Evolutionary conservation across 1,284 basidiomycete genomes (phyloP), one percentile per base, ranked within the genome.

Genomic region (Boletus sp.): DNA sequence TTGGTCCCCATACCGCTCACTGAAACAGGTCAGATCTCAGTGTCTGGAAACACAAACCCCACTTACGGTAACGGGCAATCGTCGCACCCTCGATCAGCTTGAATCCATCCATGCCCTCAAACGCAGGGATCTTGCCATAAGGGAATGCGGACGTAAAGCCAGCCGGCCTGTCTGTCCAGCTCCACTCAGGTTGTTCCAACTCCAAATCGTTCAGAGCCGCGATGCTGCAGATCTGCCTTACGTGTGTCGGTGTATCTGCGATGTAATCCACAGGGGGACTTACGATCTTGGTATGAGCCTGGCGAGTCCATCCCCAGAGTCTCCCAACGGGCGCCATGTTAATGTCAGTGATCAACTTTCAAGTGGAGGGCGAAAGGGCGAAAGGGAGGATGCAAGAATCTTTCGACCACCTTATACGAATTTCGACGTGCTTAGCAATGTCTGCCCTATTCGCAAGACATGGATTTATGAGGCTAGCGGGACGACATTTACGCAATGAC

Each of bases 41-140:
- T 30, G 3, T 13, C 17, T 21, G 10, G 16, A 5, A 27, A 21
- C 23, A n/a, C 6, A 10, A 17, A 14, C 17, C 6, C 46, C 23
- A 55, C 56, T 52, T 23, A 87, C 85, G 71, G 74, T 85, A 85
- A 66, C 78, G 79, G 25, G 84, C 80, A 67, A 88, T 86, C 65
- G 85, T 79, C 55, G 75, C 71, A 52, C 76, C 76, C 77, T 88
- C 85, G 63, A 75, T 74, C 59, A 88, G 72, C 65, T 69, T 70
- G 73, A 81, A 78, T 62, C 83, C 84, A 64, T 85, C 82, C 48
- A 74, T 64, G 57, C 70, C 75, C 73, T 83, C 80, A 65, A 87
- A 82, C 43, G 77, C 78, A 35, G 86, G 86, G 62, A 84, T 72
- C 76, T 80, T 79, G 50, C 77, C 81, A 61, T 76, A 66, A 33